Evolutionary conservation across 2,329 filamentous ascomycete genomes (phyloP).

Genomic region (Alternaria sp.): DNA sequence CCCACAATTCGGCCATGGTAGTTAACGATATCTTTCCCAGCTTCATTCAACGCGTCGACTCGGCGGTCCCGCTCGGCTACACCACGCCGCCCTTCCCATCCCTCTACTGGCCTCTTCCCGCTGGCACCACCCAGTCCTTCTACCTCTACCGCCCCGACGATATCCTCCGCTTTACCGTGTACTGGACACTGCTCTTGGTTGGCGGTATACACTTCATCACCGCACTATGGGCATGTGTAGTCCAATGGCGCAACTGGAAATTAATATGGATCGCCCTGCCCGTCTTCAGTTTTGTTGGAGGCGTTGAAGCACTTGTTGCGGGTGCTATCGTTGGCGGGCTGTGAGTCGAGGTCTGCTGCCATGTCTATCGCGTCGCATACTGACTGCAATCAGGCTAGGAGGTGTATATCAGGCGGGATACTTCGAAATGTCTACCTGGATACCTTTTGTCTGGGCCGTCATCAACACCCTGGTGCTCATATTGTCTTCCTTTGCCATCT

Average conservation of each 20-base stretch:
- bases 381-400: slow-evolving; percentile 65
- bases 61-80: slow-evolving; percentile 66
- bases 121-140: slow-evolving; percentile 62
- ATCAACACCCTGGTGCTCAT: slow-evolving; percentile 85
- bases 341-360: slow-evolving; percentile 59
- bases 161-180: slow-evolving; percentile 86
- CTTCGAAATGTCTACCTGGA: slow-evolving; percentile 94
- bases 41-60: slow-evolving; percentile 57
- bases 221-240: slow-evolving; percentile 73
- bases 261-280: slow-evolving; percentile 75
- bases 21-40: slow-evolving; percentile 31
- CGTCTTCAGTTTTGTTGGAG: slow-evolving; percentile 74
- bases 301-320: slow-evolving; percentile 77
- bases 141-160: slow-evolving; percentile 79
- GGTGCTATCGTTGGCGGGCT: slow-evolving; percentile 83
- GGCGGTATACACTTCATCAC: slow-evolving; percentile 77
- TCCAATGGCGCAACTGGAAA: slow-evolving; percentile 69
- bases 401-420: slow-evolving; percentile 82
- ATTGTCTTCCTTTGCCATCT: slow-evolving; percentile 90
- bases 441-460: slow-evolving; percentile 86
- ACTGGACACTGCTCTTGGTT: slow-evolving; percentile 86
- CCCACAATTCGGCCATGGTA: neutral
- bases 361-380: neutral
- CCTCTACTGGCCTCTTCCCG: slow-evolving; percentile 76
- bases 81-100: slow-evolving; percentile 77